Base-by-base conservation (phyloP, 1,284 basidiomycete genomes). In the Testicularia cyperi region DNA sequence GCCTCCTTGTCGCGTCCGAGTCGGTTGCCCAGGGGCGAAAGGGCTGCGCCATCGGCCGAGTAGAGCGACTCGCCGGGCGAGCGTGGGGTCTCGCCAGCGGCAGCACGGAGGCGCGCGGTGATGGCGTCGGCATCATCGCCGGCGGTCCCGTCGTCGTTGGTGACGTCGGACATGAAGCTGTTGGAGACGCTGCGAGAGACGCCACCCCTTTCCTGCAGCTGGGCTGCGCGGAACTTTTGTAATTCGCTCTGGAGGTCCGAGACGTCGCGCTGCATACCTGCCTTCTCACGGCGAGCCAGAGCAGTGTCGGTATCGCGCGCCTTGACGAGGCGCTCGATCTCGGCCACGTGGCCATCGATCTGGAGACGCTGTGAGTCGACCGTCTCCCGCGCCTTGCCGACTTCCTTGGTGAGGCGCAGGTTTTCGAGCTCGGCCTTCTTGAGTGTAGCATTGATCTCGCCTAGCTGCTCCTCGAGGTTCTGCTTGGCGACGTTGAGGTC, bases 281-380 rank as follows among this genome's bases (percentile, higher is more conserved):
- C 94, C 0, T 87, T 85, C 45, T 88, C 84, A 77, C 90, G 89
- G 48, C 92, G 84, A 60, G 89, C 86, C 49, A 88, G 86, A 2
- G 92, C 92, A 49, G 94, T 84, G 57, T 95, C 90, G 4, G 90
- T 91, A 64, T 83, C 94, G 74, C 96, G 91, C 77, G 91, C 90
- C 41, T 84, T 83, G 77, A 88, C 90, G 75, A 92, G 81, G 38
- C 90, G 87, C 44, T 87, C 85, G 22, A 85, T 78, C 7, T 83
- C 78, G 37, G 79, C 80, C 43, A 84, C 81, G 43, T 89, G 82
- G 15, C 86, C 84, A 61, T 97, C 92, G 5, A 84, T 79, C 72
- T 96, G 90, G 52, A 85, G 87, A 78, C 92, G 92, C 78, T 90
- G 86, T 29, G 85, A 82, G 70, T 97, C 92, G 31, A 84, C 82